phyloP scores from a whole-genome alignment of 257 asterid genomes.

The Parsonsia alboflavescens region DNA sequence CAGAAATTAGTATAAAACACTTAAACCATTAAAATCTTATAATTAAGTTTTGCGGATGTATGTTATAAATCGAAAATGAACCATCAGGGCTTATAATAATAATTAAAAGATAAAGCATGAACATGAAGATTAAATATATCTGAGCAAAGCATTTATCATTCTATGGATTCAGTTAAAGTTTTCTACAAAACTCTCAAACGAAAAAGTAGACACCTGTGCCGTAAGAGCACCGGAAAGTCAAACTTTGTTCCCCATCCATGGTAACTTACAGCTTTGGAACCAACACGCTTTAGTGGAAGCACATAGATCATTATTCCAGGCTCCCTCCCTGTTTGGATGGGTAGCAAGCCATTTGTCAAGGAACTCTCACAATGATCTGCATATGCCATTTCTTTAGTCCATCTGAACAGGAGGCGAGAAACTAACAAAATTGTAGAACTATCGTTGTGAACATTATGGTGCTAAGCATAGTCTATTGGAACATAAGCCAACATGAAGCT shows the following conservation, averaged over 20 bases:
- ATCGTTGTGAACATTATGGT: neutral
- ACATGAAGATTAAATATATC: neutral
- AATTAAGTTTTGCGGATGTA: neutral
- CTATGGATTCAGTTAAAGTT: neutral
- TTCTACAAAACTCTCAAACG: neutral
- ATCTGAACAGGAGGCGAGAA: slow-evolving; percentile 72
- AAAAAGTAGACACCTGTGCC: slow-evolving; percentile 66
- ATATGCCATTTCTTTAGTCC: slow-evolving; percentile 84
- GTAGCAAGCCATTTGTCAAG: slow-evolving; percentile 75
- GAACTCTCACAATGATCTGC: slow-evolving; percentile 93
- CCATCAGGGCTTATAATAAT: neutral
- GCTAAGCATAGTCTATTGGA: neutral
- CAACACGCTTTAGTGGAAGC: slow-evolving; percentile 75
- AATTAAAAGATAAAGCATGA: neutral
- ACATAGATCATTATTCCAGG: slow-evolving; percentile 91
- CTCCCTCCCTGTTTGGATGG: slow-evolving; percentile 83
- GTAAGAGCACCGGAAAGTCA: slow-evolving; percentile 90
- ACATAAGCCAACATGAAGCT: neutral
- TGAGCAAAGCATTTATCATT: neutral
- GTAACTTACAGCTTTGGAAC: slow-evolving; percentile 67
- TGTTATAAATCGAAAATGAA: neutral
- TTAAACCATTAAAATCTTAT: neutral
- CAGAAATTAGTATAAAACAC: neutral
- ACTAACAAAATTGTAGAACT: slow-evolving; percentile 37
- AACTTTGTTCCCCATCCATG: slow-evolving; percentile 79